phyloP scores from a whole-genome alignment of 164 flowering plant genomes.

The Brasenia schreberi region DNA sequence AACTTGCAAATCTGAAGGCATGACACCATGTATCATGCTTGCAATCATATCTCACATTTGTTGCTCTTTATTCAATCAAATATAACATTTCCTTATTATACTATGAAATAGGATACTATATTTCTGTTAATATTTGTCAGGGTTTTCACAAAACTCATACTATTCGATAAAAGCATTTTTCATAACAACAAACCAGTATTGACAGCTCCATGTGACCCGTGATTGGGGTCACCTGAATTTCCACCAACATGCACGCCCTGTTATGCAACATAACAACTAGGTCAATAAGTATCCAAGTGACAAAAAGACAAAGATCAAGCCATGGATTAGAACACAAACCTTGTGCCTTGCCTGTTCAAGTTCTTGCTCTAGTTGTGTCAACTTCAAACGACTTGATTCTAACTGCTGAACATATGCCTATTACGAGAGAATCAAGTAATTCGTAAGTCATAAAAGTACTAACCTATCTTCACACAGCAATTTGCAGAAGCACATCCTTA shows the following conservation, averaged over 20 bases:
- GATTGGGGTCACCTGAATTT: conserved; percentile 33
- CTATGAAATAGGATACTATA: no score
- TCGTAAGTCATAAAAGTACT: not conserved
- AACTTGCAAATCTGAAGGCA: no score
- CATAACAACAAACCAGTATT: conserved; percentile 49
- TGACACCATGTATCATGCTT: no score
- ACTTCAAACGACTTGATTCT: conserved; percentile 73
- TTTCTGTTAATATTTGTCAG: no score
- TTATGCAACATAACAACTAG: not conserved
- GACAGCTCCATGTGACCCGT: conserved; percentile 30
- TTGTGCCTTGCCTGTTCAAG: conserved; percentile 73
- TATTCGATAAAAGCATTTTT: no score
- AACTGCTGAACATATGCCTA: conserved; percentile 94
- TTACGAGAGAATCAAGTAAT: conserved; percentile 1
- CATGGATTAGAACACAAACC: conserved; percentile 18
- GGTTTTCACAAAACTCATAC: no score
- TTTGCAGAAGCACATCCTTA: conserved; percentile 6
- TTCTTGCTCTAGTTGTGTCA: conserved; percentile 83
- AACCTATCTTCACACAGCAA: not conserved
- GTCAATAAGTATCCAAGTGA: not conserved
- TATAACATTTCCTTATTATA: no score
- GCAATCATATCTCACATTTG: no score
- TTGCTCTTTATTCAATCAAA: no score
- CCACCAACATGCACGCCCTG: not conserved
- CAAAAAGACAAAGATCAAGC: not conserved